Evolutionary conservation across 2,329 filamentous ascomycete genomes (phyloP).

Genomic region (Thelonectria rubi): DNA sequence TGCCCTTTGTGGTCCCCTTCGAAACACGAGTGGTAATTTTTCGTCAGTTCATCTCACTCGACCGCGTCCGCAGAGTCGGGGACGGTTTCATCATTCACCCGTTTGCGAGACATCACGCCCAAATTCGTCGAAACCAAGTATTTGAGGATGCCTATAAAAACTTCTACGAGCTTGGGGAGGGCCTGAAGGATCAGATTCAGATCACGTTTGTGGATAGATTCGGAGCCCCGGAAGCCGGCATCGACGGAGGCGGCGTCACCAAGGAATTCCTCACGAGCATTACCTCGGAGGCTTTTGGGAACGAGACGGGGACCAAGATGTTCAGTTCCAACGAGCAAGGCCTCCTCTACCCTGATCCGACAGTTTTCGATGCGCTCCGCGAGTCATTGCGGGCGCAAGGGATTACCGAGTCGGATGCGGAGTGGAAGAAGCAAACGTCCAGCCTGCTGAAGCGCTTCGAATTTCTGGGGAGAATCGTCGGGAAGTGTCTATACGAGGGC

Average conservation of each 20-base stretch:
- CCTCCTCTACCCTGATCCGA: conserved; percentile 87
- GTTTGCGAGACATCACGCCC: conserved; percentile 74
- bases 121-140: conserved; percentile 79
- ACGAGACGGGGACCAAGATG: conserved; percentile 61
- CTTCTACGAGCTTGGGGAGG: conserved; percentile 83
- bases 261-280: conserved; percentile 96
- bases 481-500: conserved; percentile 97
- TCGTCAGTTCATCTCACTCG: conserved; percentile 86
- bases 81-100: conserved; percentile 39
- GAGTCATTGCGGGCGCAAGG: conserved; percentile 64
- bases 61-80: conserved; percentile 53
- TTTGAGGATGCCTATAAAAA: conserved; percentile 87
- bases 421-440: conserved; percentile 65
- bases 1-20: conserved; percentile 97
- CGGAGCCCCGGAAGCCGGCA: conserved; percentile 85
- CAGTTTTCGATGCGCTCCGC: conserved; percentile 74
- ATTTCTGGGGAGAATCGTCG: conserved; percentile 90
- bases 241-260: conserved; percentile 95
- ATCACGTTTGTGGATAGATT: conserved; percentile 97
- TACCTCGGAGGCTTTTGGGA: conserved; percentile 82
- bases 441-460: conserved; percentile 80
- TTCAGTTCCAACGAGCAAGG: conserved; percentile 89
- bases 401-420: conserved; percentile 60
- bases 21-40: conserved; percentile 92
- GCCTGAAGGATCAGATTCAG: conserved; percentile 92